Percentiles rank a stretch among this genome's conserved stretches.
These are phyloP conservation scores for Fusarium siculi DNA, from an alignment of 2,329 filamentous ascomycete genomes.

Conservation along the genomic window DNA sequence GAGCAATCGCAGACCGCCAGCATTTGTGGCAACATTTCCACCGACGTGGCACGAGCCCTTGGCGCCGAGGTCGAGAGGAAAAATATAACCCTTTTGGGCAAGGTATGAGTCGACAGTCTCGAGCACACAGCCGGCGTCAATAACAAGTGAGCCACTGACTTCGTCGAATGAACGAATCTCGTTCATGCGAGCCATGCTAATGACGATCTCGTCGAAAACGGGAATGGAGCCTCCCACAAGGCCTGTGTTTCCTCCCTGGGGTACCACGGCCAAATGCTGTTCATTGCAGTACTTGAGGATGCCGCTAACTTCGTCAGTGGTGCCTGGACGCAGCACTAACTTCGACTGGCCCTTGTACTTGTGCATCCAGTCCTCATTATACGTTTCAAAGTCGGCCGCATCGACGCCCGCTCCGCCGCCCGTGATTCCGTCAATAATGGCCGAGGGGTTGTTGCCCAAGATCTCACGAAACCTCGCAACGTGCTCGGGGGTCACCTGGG, in stretches of 20 bases:
- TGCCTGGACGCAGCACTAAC: conserved; percentile 86
- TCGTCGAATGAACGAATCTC: conserved; percentile 91
- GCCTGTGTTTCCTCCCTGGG: conserved; percentile 96
- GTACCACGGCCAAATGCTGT: conserved; percentile 89
- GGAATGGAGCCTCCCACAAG: conserved; percentile 95
- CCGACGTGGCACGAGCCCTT: conserved; percentile 98
- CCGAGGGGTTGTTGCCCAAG: conserved; percentile 77
- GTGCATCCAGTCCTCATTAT: conserved; percentile 99
- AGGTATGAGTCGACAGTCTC: conserved; percentile 90
- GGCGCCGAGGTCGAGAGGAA: conserved; percentile 95
- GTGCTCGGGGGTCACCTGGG: conserved; percentile 78
- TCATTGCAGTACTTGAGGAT: conserved; percentile 96
- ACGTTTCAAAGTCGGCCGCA: conserved; percentile 86
- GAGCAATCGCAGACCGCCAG: conserved; percentile 87
- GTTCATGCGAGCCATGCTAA: conserved; percentile 93
- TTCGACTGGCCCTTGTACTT: conserved; percentile 94
- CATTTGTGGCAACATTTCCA: conserved; percentile 95
- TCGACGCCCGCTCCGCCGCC: conserved; percentile 69
- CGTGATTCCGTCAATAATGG: conserved; percentile 85
- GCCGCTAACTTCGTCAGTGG: conserved; percentile 88
- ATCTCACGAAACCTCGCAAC: conserved; percentile 83
- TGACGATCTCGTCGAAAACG: conserved; percentile 97
- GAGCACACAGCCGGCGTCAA: conserved; percentile 90
- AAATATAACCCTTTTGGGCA: conserved; percentile 85
- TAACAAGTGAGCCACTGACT: conserved; percentile 88